A percentile compares a stretch with the other conserved stretches of the same genome.
phyloP scores from a whole-genome alignment of 192 early-diverging fungal genomes.

The Entomortierella lignicola region DNA sequence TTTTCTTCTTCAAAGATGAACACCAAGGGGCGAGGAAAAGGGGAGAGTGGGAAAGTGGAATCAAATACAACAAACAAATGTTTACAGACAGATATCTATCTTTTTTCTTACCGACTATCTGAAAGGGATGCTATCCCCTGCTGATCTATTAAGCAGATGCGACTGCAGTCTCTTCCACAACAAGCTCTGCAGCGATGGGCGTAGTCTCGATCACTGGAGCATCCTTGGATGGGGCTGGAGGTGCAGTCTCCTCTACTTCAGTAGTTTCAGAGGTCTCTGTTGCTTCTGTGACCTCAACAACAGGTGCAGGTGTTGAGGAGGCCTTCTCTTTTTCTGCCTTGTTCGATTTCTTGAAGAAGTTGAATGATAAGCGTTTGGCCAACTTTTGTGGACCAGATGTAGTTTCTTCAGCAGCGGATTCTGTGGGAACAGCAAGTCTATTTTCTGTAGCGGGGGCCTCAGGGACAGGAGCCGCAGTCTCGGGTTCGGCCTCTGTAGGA shows the following conservation, averaged over 20 bases:
- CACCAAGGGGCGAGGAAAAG: not conserved
- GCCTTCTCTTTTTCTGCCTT: conserved; percentile 37
- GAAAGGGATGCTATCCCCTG: not conserved
- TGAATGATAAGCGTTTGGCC: conserved; percentile 36
- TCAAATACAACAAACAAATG: not conserved
- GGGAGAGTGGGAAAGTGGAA: not conserved
- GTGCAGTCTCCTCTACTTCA: conserved; percentile 1
- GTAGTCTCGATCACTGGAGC: conserved; percentile 18
- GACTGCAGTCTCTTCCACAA: conserved; percentile 34
- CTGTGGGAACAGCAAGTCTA: conserved; percentile 5
- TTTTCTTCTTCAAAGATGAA: not conserved
- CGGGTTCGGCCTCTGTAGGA: not conserved
- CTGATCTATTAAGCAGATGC: conserved; percentile 22
- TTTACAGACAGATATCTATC: not conserved
- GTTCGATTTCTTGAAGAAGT: conserved; percentile 38
- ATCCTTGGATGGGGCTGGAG: conserved; percentile 14
- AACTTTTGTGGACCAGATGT: conserved; percentile 7
- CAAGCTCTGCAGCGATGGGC: conserved; percentile 14
- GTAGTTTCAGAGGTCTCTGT: not conserved
- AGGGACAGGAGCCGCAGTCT: not conserved
- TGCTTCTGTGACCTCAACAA: conserved; percentile 9
- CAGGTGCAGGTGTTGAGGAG: conserved; percentile 6
- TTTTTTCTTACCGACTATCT: conserved; percentile 1
- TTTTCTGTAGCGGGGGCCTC: conserved; percentile 5
- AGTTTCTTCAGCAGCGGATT: conserved; percentile 4